Evolutionary conservation across 306 rosid genomes (phyloP), one percentile per base, ranked within the genome.

Genomic region (Alnus glutinosa): DNA sequence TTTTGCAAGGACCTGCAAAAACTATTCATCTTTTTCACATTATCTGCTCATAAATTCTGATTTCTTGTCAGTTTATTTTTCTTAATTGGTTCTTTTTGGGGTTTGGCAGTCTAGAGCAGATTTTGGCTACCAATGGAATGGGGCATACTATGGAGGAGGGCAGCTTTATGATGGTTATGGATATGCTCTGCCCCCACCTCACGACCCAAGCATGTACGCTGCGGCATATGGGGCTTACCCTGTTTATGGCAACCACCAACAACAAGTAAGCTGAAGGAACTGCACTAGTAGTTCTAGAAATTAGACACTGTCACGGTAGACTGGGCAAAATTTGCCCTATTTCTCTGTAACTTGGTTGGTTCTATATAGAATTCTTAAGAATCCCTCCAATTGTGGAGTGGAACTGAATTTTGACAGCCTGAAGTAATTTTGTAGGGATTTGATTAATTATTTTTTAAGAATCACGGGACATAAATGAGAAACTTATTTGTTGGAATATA

Each of bases 201-300:
- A 89, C 69, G 99, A 96, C 78, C 99, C 99, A 71, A 85, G 86
- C 84, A 77, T 89, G 82, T 93, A 91, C 81, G 90, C 92, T 14
- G 88, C 92, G 12, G 88, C 97, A 47, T 96, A 96, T 80, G 99
- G 93, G 47, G 88, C 94, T 63, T 96, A 96, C 83, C 94, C 98
- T 11, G 54, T 93, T 47, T 93, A 88, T 75, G 97, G 94, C 64
- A 93, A 88, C 76, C 98, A 92, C 85, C 98, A 93, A 78, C 98
- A 96, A 79, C 98, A 93, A 88, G 98, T 96, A 81, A 96, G 91
- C 92, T 91, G 88, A 95, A 51, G 78, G 78, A 81, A 78, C 77
- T 78, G 83, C 86, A 57, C 47, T 14, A 83, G 79, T 72, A 81
- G 79, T 71, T 77, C 78, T 51, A 81, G 77, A 42, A 78, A 51